Evolutionary conservation across 164 flowering plant species (phyloP).

Genomic region (Hamamelis virginiana): DNA sequence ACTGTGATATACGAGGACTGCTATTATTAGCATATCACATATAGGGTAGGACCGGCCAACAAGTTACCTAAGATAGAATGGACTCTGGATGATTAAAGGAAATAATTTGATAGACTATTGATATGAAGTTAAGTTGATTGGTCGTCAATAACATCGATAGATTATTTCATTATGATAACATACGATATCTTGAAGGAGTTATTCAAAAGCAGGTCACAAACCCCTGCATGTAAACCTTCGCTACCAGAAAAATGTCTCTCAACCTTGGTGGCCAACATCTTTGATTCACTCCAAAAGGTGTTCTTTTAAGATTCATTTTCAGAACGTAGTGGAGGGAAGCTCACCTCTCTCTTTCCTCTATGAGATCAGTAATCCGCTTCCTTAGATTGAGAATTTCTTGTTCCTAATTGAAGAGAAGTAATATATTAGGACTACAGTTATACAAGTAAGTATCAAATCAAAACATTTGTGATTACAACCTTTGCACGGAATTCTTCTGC

Average conservation of each 20-base stretch:
- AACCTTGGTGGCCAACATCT: no score
- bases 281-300: no score
- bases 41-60: background rate
- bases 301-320: no score
- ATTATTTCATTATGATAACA: no score
- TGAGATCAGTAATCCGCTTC: constrained; percentile 47
- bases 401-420: constrained; percentile 38
- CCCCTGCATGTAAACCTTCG: no score
- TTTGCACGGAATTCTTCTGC: constrained; percentile 43
- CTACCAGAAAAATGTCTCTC: no score
- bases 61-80: background rate
- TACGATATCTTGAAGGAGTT: no score
- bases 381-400: constrained; percentile 52
- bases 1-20: no score
- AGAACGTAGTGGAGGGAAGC: background rate
- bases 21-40: background rate
- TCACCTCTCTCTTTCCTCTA: constrained; percentile 70
- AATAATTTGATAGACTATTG: no score
- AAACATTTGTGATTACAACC: constrained; percentile 30
- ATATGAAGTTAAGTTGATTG: no score
- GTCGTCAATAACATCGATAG: no score
- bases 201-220: no score
- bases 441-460: background rate
- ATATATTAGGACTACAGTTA: constrained; percentile 5
- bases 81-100: background rate